These are phyloP conservation scores for Begonia peltatifolia DNA, from an alignment of 306 rosid genomes.

Conservation along the genomic window DNA sequence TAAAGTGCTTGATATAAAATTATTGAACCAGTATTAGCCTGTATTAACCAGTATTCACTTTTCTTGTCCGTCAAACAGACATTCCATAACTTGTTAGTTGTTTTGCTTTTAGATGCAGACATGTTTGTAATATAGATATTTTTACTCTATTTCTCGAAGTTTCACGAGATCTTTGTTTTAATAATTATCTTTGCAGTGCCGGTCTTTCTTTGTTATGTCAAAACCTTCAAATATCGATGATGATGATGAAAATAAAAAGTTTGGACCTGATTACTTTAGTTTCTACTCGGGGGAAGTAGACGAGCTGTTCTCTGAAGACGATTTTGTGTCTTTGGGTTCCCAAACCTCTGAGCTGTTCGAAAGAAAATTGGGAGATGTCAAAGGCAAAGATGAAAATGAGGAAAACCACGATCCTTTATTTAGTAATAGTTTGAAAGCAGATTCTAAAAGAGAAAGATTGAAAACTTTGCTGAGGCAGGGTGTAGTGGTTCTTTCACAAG, in stretches of 20 bases:
- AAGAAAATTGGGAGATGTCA: slow-evolving; percentile 9
- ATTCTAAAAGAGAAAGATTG: slow-evolving; percentile 43
- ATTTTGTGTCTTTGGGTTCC: slow-evolving; percentile 18
- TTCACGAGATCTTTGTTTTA: slow-evolving; percentile 3
- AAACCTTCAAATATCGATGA: slow-evolving; percentile 17
- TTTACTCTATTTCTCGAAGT: background rate
- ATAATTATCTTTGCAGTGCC: slow-evolving; percentile 14
- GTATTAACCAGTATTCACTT: too few species aligned
- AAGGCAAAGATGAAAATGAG: slow-evolving; percentile 16
- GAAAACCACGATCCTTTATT: slow-evolving; percentile 15
- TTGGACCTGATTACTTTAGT: slow-evolving; percentile 76
- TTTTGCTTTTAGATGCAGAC: too few species aligned
- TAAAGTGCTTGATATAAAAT: too few species aligned
- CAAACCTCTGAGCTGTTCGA: slow-evolving; percentile 14
- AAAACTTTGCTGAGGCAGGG: slow-evolving; percentile 55
- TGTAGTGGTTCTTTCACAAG: slow-evolving; percentile 48
- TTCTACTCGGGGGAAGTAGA: slow-evolving; percentile 40
- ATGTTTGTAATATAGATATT: too few species aligned
- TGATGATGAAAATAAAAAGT: slow-evolving; percentile 20
- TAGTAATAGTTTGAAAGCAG: slow-evolving; percentile 27
- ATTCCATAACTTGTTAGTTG: too few species aligned
- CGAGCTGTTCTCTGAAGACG: slow-evolving; percentile 44
- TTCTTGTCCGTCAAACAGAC: too few species aligned
- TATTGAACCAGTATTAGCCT: too few species aligned
- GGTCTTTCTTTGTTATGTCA: slow-evolving; percentile 47